Base-by-base conservation (phyloP, 345 rosid genomes). In the Boechera stricta region DNA sequence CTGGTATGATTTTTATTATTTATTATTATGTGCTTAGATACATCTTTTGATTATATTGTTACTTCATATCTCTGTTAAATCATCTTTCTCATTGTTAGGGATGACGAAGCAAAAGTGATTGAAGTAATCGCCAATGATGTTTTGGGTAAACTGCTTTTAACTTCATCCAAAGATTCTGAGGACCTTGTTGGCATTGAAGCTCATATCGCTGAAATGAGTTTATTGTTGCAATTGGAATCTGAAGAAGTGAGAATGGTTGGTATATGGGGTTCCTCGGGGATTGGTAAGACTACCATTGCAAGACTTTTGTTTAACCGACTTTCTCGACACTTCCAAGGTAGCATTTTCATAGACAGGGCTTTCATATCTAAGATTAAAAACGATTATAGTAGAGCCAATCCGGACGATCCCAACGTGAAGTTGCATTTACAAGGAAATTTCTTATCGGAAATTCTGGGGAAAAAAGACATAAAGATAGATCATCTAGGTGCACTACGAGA, bases 201-300 rank as follows among this genome's bases (percentile, higher is more conserved):
- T 15, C 68, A 64, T 44, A 44, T 64, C 12, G 13, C 47, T 21
- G 21, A 21, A 21, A 21, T 21, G 21, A 21, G 21, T 21, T 21
- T 21, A 21, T 21, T 21, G 21, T 21, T 21, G 21, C 21, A 21
- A 21, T 21, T 21, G 21, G 21, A 21, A 21, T 21, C 21, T 21
- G 21, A 64, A 26, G 68, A 64, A 44, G 68, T 72, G 24, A 32
- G 36, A 26, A 31, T 61, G 41, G 56, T 61, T 3, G 76, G 76
- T 1, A 49, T 72, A 6, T 63, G 48, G 21, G 76, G 76, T 0
- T 5, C 66, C 12, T 39, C 48, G 0, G 76, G 76, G 4, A 61
- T 72, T 35, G 76, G 76, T 0, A 72, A 72, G 49, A 61, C 68
- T 16, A 48, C 60, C 1, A 32, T 72, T 2, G 59, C 68, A 11